Conservation (phyloP, 2,329 filamentous ascomycete species). For the Capronia epimyces region DNA sequence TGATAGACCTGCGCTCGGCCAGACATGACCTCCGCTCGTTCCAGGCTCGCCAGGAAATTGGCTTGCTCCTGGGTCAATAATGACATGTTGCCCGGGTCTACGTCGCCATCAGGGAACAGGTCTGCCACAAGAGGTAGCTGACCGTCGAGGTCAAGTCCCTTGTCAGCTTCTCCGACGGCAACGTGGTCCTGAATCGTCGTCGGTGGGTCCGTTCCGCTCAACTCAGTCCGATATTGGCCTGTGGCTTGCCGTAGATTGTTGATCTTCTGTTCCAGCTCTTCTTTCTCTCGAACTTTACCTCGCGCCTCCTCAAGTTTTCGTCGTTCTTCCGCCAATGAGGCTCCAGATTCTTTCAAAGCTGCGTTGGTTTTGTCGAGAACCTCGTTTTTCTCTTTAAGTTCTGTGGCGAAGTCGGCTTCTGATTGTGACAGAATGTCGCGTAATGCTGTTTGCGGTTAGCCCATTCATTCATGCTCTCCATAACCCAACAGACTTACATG, state of each 20-base stretch:
- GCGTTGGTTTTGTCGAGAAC: slow-evolving; percentile 76
- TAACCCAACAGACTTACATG: slow-evolving; percentile 35
- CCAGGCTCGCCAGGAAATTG: slow-evolving; percentile 49
- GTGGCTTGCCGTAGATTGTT: slow-evolving; percentile 70
- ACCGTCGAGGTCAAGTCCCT: slow-evolving; percentile 36
- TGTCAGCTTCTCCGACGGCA: slow-evolving; percentile 46
- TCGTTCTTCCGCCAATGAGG: slow-evolving; percentile 70
- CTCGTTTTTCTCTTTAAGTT: slow-evolving; percentile 77
- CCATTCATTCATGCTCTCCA: slow-evolving; percentile 15
- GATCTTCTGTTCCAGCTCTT: slow-evolving; percentile 63
- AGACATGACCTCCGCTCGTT: slow-evolving; percentile 56
- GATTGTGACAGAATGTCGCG: slow-evolving; percentile 75
- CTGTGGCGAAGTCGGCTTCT: slow-evolving; percentile 69
- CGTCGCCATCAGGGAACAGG: slow-evolving; percentile 36
- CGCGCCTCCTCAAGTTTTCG: slow-evolving; percentile 67
- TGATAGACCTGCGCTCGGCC: slow-evolving; percentile 66
- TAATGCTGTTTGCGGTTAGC: slow-evolving; percentile 57
- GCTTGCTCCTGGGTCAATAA: slow-evolving; percentile 38
- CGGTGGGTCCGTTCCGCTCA: slow-evolving; percentile 42
- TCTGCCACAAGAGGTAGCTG: slow-evolving; percentile 35
- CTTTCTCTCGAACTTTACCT: slow-evolving; percentile 57
- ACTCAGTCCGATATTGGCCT: slow-evolving; percentile 59
- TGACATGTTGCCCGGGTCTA: slow-evolving; percentile 37
- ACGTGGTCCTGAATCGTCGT: slow-evolving; percentile 33
- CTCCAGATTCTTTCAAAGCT: slow-evolving; percentile 72